Conservation (phyloP, 1,284 basidiomycete genomes). For the Ceratobasidium theobromae region DNA sequence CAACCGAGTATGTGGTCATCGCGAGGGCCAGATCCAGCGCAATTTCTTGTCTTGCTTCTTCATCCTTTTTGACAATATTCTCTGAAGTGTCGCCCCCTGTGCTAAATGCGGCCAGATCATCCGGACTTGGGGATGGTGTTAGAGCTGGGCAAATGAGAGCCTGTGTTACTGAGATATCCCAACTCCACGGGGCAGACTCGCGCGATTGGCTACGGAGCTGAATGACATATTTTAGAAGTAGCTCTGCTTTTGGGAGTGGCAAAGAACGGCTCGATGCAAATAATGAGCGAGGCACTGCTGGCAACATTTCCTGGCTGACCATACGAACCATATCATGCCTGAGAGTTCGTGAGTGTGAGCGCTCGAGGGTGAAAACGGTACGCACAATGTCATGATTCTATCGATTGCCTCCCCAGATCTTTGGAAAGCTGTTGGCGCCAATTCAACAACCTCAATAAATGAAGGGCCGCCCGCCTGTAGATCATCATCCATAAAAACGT, state of each 20-base stretch:
- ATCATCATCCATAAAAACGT: not conserved
- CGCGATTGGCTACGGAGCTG: slow-evolving; percentile 6
- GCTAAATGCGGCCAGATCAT: slow-evolving; percentile 5
- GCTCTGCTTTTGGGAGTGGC: not conserved
- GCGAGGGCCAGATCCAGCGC: slow-evolving; percentile 63
- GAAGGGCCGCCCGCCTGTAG: not conserved
- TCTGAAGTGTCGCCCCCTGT: not conserved
- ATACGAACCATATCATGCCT: slow-evolving; percentile 22
- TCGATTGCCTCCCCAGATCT: slow-evolving; percentile 10
- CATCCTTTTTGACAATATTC: slow-evolving; percentile 43
- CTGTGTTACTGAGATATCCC: not conserved
- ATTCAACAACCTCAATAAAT: slow-evolving; percentile 8
- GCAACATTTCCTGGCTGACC: not conserved
- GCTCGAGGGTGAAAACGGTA: not conserved
- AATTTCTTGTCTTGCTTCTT: slow-evolving; percentile 59
- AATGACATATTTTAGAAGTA: not conserved
- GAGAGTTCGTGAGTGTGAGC: not conserved
- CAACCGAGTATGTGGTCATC: slow-evolving; percentile 55
- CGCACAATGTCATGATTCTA: slow-evolving; percentile 13
- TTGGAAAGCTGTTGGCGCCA: slow-evolving; percentile 16
- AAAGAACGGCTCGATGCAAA: slow-evolving; percentile 10
- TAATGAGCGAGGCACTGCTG: not conserved
- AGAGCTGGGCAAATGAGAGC: not conserved
- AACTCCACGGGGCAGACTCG: slow-evolving; percentile 9
- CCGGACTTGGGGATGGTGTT: not conserved